phyloP scores from a whole-genome alignment of 176 grass and related monocot species.

The Calamus simplicifolius region DNA sequence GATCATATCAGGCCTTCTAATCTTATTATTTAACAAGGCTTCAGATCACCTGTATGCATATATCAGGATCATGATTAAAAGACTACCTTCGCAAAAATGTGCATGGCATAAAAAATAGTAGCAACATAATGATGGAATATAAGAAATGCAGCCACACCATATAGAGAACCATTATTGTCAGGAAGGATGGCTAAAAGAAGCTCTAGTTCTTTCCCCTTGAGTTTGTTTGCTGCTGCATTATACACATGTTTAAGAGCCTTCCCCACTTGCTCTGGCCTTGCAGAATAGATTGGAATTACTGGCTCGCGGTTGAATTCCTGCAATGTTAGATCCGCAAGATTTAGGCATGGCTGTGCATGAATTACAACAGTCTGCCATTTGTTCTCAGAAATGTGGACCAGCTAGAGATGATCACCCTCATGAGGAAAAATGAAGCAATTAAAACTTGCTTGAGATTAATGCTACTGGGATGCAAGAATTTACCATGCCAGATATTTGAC shows the following conservation, averaged over 20 bases:
- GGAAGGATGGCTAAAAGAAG: slow-evolving; percentile 95
- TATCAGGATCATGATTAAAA: no score
- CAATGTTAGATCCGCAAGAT: slow-evolving; percentile 12
- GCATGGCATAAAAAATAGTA: no score
- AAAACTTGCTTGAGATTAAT: slow-evolving; percentile 1
- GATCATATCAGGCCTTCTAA: no score
- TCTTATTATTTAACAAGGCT: background rate
- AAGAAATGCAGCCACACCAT: slow-evolving; percentile 37
- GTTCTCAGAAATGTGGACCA: no score
- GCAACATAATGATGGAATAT: background rate
- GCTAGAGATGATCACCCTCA: no score
- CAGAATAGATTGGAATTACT: slow-evolving; percentile 87
- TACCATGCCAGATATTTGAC: slow-evolving; percentile 97
- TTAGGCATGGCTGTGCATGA: background rate
- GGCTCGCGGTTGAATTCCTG: slow-evolving; percentile 96
- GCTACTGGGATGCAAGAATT: background rate
- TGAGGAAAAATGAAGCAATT: no score
- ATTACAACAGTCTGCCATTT: no score
- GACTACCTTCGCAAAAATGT: no score
- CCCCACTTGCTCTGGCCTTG: slow-evolving; percentile 85
- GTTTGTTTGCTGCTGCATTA: slow-evolving; percentile 73
- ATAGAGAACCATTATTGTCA: slow-evolving; percentile 93
- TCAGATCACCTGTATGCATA: slow-evolving; percentile 74
- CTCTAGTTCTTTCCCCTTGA: slow-evolving; percentile 96
- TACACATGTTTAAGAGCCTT: slow-evolving; percentile 91